phyloP scores from a whole-genome alignment of 2,329 filamentous ascomycete species.

The Venturia asperata region DNA sequence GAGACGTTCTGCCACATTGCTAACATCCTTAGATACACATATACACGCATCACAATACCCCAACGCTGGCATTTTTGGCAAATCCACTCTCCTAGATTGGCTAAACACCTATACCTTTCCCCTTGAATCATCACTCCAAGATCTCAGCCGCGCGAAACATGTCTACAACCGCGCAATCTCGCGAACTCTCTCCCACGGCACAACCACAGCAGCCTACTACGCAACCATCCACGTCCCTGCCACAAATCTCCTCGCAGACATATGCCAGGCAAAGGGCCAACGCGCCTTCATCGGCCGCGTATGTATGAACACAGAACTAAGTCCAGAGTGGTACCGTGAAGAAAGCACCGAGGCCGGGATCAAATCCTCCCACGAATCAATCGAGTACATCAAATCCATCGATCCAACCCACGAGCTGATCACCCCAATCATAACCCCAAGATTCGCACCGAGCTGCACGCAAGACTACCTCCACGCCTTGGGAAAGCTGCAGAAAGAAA shows the following conservation, averaged over 20 bases:
- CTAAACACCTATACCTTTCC: conserved; percentile 92
- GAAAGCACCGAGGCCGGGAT: conserved; percentile 56
- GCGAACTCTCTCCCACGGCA: conserved; percentile 79
- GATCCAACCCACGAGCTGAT: conserved; percentile 62
- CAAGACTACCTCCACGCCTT: conserved; percentile 52
- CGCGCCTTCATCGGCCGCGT: conserved; percentile 85
- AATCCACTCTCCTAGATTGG: conserved; percentile 88
- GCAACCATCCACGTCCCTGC: conserved; percentile 79
- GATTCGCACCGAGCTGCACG: conserved; percentile 53
- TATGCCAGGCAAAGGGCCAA: conserved; percentile 75
- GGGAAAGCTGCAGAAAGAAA: conserved; percentile 56
- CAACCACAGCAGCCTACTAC: conserved; percentile 91
- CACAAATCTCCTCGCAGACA: conserved; percentile 83
- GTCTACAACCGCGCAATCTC: conserved; percentile 74
- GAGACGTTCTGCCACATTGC: background rate
- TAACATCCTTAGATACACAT: conserved; percentile 66
- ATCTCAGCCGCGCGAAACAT: conserved; percentile 53
- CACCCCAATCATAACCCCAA: conserved; percentile 69
- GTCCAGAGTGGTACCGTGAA: conserved; percentile 75
- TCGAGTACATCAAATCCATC: conserved; percentile 54
- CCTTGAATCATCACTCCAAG: conserved; percentile 68
- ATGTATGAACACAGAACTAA: conserved; percentile 77
- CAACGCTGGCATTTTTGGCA: conserved; percentile 89
- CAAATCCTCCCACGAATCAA: conserved; percentile 36
- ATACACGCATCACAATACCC: conserved; percentile 94